These are phyloP conservation scores for Fusarium floridanum DNA, from an alignment of 2,329 filamentous ascomycete species.

Conservation along the genomic window DNA sequence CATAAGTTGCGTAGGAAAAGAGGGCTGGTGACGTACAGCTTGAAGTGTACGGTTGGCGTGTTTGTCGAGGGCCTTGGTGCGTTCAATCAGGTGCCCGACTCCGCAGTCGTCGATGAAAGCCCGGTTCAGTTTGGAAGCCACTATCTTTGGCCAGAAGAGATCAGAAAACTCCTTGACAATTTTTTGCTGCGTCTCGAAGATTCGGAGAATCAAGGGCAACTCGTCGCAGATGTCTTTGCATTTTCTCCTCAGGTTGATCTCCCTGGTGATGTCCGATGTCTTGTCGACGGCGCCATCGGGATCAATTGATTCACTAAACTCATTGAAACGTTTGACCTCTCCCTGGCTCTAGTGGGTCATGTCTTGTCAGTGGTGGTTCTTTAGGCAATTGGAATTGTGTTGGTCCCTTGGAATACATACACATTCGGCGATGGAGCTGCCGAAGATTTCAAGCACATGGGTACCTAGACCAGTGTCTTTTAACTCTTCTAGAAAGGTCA, in stretches of 20 bases:
- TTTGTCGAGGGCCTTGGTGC: conserved; percentile 1
- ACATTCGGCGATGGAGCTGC: conserved; percentile 13
- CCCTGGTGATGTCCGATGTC: background rate
- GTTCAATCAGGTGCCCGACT: background rate
- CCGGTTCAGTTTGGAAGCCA: background rate
- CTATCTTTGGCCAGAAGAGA: conserved; percentile 16
- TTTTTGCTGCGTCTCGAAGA: conserved; percentile 25
- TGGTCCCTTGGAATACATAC: background rate
- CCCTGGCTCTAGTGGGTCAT: background rate
- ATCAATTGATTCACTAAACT: conserved; percentile 1
- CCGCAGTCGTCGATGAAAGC: conserved; percentile 13
- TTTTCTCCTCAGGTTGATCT: conserved; percentile 8
- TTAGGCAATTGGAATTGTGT: background rate
- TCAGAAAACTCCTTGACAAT: conserved; percentile 21
- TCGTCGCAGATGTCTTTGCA: conserved; percentile 33
- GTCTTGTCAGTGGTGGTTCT: background rate
- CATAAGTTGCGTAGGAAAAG: background rate
- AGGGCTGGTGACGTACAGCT: conserved; percentile 3
- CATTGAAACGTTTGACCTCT: conserved; percentile 12
- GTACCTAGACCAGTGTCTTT: conserved; percentile 28
- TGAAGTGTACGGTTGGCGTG: conserved; percentile 7
- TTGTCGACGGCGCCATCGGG: background rate
- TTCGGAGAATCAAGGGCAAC: conserved; percentile 12
- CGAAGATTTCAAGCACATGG: conserved; percentile 32
- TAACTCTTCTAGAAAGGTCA: conserved; percentile 26